phyloP scores from a whole-genome alignment of 2,329 filamentous ascomycete species.

The Phialophora tarda region DNA sequence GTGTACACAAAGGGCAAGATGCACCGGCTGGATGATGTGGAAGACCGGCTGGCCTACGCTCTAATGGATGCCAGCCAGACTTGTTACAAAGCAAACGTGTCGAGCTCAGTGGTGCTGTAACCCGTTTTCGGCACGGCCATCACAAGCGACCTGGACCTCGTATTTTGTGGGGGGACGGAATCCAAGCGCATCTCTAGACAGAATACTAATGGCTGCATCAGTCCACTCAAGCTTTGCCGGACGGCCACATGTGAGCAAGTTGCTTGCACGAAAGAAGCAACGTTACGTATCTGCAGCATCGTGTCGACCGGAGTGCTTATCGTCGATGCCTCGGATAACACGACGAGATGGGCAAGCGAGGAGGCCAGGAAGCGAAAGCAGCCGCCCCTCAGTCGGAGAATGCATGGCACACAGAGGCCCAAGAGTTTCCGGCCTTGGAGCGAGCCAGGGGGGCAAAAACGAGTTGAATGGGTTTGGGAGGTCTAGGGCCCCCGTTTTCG shows the following conservation, averaged over 20 bases:
- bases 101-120: neutral
- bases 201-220: neutral
- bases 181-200: neutral
- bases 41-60: too few relatives aligned
- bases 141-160: neutral
- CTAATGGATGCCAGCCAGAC: too few relatives aligned
- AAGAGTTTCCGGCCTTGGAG: conserved; percentile 23
- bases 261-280: conserved; percentile 9
- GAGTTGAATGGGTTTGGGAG: conserved; percentile 2
- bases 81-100: neutral
- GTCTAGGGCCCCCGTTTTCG: neutral
- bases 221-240: neutral
- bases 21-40: too few relatives aligned
- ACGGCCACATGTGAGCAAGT: neutral
- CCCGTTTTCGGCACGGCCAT: conserved; percentile 1
- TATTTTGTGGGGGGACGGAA: conserved; percentile 1
- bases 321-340: conserved; percentile 1
- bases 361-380: neutral
- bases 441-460: conserved; percentile 4
- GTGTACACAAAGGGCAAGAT: neutral
- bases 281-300: neutral
- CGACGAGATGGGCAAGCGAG: neutral
- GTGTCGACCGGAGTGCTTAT: conserved; percentile 7
- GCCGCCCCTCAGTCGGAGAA: conserved; percentile 5
- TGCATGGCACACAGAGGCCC: conserved; percentile 12